phyloP scores from a whole-genome alignment of 192 early-diverging fungal species.

The Spizellomyces sp. region DNA sequence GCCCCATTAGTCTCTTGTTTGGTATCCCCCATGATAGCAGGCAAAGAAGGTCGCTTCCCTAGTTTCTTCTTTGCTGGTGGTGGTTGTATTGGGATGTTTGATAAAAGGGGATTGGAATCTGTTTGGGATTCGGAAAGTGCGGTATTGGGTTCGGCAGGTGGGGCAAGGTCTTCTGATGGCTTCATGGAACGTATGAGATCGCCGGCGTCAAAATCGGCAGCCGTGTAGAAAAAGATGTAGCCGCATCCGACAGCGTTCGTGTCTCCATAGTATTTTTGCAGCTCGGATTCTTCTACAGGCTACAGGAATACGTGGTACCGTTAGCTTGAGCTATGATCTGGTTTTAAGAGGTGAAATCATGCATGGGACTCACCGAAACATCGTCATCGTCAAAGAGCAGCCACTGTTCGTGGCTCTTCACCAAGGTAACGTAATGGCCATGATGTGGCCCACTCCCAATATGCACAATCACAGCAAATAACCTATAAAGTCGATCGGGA shows the following conservation, averaged over 20 bases:
- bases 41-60: conserved; percentile 6
- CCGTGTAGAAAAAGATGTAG: conserved; percentile 56
- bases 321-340: too few relatives aligned
- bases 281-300: conserved; percentile 46
- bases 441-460: conserved; percentile 95
- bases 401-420: conserved; percentile 89
- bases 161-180: conserved; percentile 6
- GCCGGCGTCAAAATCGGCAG: conserved; percentile 31
- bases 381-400: conserved; percentile 95
- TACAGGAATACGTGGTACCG: conserved; percentile 1
- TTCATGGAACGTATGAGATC: conserved; percentile 25
- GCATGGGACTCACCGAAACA: conserved; percentile 67
- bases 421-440: conserved; percentile 94
- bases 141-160: conserved; percentile 1
- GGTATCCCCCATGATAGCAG: conserved; percentile 2
- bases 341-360: not conserved
- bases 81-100: too few relatives aligned
- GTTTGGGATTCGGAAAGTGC: not conserved
- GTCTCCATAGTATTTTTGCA: conserved; percentile 56
- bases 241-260: conserved; percentile 45
- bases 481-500: conserved; percentile 80
- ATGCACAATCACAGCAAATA: conserved; percentile 92
- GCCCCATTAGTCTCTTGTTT: too few relatives aligned
- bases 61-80: not conserved
- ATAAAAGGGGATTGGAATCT: conserved; percentile 1